Conservation (phyloP, 257 asterid genomes). For the Solanum bulbocastanum region DNA sequence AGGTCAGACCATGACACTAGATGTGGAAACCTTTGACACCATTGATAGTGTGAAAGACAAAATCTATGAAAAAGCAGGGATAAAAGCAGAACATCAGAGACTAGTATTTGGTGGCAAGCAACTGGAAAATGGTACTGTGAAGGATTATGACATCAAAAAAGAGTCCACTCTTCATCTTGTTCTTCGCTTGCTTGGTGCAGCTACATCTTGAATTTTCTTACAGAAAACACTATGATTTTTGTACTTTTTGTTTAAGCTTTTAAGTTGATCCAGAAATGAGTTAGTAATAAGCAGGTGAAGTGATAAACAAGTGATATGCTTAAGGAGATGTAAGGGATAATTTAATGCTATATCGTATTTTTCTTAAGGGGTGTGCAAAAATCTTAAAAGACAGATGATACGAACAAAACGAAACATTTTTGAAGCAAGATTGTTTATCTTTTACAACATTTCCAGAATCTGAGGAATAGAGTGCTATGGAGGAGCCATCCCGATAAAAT, state of each 20-base stretch:
- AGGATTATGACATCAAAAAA: background rate
- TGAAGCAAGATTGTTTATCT: background rate
- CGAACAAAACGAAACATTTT: background rate
- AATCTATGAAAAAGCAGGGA: background rate
- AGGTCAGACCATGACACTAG: background rate
- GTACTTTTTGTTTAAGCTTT: background rate
- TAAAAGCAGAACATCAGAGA: background rate
- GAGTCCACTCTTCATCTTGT: background rate
- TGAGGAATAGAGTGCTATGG: background rate
- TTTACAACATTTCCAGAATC: background rate
- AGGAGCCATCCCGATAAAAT: background rate
- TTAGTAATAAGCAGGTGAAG: background rate
- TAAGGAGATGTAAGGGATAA: background rate
- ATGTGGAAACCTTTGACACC: background rate
- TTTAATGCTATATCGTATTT: background rate
- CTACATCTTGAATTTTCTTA: background rate
- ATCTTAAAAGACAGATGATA: background rate
- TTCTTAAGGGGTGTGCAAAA: background rate
- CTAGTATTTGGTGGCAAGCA: background rate
- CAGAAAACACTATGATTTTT: background rate
- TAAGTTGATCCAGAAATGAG: background rate
- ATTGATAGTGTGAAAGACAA: background rate
- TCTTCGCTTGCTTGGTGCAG: background rate
- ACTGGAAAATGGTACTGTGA: background rate
- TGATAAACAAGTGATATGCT: background rate